Evolutionary conservation across 2,329 filamentous ascomycete species (phyloP).

Genomic region (Arachnomyces sp.): DNA sequence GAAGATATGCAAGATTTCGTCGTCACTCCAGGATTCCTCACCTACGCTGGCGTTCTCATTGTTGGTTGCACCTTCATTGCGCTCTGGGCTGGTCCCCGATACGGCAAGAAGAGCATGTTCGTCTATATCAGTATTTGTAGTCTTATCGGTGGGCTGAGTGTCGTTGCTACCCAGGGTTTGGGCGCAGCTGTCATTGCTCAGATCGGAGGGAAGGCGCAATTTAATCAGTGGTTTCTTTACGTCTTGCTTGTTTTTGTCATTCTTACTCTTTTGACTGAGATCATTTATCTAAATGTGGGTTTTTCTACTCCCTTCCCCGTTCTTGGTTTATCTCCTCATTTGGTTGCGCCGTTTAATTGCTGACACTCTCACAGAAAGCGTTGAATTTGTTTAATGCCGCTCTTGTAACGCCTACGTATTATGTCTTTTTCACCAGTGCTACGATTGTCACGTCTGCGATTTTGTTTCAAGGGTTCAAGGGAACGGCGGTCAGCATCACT

Average conservation of each 20-base stretch:
- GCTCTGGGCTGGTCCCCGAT: constrained; percentile 74
- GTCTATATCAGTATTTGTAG: constrained; percentile 96
- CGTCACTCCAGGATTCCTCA: constrained; percentile 76
- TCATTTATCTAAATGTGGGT: constrained; percentile 90
- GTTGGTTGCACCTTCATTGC: constrained; percentile 64
- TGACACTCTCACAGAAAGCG: constrained; percentile 69
- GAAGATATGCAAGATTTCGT: constrained; percentile 89
- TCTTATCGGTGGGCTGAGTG: constrained; percentile 85
- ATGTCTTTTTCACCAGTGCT: constrained; percentile 94
- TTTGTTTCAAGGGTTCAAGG: constrained; percentile 89
- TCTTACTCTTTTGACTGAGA: constrained; percentile 81
- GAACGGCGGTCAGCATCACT: constrained; percentile 68
- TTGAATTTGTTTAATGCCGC: constrained; percentile 95
- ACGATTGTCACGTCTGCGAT: constrained; percentile 92
- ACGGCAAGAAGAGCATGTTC: constrained; percentile 95
- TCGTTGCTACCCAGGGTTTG: constrained; percentile 88
- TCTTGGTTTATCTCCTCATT: constrained; percentile 8
- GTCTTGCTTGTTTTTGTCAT: constrained; percentile 87
- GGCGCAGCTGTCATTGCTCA: constrained; percentile 87
- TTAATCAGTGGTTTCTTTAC: constrained; percentile 97
- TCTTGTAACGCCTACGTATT: constrained; percentile 95
- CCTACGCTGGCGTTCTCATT: constrained; percentile 76
- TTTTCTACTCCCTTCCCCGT: neutral
- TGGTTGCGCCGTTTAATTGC: constrained; percentile 12
- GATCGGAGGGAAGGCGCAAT: constrained; percentile 72